Base-by-base conservation (phyloP, 1,139 yeast species). In the Candida glucosophila region DNA sequence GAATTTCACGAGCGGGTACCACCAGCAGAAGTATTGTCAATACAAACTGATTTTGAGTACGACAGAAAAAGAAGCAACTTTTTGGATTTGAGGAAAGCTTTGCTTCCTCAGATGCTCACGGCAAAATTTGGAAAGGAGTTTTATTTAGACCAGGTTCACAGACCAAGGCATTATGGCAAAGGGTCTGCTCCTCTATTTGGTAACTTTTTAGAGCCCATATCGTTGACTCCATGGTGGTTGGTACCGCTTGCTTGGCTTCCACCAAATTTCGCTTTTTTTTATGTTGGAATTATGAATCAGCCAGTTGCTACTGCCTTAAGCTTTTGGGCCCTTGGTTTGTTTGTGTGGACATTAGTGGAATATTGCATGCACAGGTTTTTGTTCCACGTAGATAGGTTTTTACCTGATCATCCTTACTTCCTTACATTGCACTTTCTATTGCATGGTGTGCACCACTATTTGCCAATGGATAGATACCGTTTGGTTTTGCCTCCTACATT, bases 401-500 rank as follows among this genome's bases (percentile, higher is more conserved):
- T 92, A 37, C 99, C 99, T 8, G 82, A 83, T 39, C 73, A 80
- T 52, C 78, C 76, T 26, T 31, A 70, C 18, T 81, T 82, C 12
- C 77, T 80, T 45, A 73, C 94, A 2, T 41, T 85, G 23, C 99
- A 90, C 54, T 90, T 90, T 65, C 55, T 86, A 36, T 64, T 88
- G 38, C 99, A 90, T 46, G 99, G 99, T 27, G 80, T 88, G 29
- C 99, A 90, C 52, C 99, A 90, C 53, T 90, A 85, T 54, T 67
- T 90, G 42, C 99, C 99, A 34, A 90, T 92, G 98, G 99, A 90
- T 58, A 73, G 73, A 32, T 66, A 76, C 53, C 75, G 99, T 49
- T 70, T 90, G 48, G 99, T 90, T 23, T 78, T 90, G 78, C 99
- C 99, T 4, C 99, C 99, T 24, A 65, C 96, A 0, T 60, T 90